Conservation (phyloP, 768 basidiomycete genomes). For the Mycena filopes region DNA sequence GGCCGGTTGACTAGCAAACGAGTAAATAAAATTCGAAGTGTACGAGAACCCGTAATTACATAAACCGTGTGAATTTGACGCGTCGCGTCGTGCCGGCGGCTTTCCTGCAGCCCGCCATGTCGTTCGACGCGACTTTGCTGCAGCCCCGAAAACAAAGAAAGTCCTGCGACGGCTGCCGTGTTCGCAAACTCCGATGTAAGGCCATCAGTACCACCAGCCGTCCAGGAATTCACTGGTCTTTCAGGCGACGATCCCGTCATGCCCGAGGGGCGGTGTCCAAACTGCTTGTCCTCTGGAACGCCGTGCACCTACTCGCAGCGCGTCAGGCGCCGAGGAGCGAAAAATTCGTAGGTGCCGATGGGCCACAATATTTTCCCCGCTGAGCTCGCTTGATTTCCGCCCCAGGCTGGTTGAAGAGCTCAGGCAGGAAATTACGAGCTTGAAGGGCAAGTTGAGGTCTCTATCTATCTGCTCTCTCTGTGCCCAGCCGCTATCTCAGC, state of each 20-base stretch:
- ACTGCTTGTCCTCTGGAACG: conserved; percentile 20
- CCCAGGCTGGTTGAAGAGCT: conserved; percentile 58
- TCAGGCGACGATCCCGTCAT: conserved; percentile 23
- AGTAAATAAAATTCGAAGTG: not conserved
- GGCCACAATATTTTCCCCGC: not conserved
- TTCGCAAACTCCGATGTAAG: no score
- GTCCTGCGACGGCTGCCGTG: no score
- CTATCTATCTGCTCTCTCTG: conserved; percentile 28
- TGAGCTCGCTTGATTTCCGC: conserved; percentile 31
- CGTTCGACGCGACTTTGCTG: no score
- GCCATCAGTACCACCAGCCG: no score
- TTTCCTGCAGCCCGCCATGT: no score
- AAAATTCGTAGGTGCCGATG: conserved; percentile 1
- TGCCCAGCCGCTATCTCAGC: conserved; percentile 15
- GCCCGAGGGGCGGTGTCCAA: conserved; percentile 10
- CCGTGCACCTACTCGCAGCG: conserved; percentile 24
- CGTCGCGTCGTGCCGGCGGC: not conserved
- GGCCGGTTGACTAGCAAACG: not conserved
- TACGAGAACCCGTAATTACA: no score
- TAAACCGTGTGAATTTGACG: no score
- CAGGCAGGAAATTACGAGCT: conserved; percentile 56
- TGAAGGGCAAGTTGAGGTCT: conserved; percentile 49
- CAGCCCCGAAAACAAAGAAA: no score
- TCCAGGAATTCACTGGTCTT: not conserved
- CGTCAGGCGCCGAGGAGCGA: conserved; percentile 13